phyloP scores from a whole-genome alignment of 192 early-diverging fungal genomes.

The Rhizophagus clarus region DNA sequence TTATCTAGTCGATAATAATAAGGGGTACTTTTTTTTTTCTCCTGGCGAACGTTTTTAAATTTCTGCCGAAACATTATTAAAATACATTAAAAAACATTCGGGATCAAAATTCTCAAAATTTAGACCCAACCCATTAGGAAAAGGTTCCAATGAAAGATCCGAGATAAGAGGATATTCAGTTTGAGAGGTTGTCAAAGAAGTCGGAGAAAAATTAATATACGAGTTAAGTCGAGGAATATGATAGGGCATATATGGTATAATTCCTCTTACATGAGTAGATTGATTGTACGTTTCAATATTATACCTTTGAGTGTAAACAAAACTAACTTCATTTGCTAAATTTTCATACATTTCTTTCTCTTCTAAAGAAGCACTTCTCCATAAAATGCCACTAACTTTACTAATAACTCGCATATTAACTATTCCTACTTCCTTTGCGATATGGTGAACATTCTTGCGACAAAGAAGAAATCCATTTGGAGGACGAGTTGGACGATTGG shows the following conservation, averaged over 20 bases:
- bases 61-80: too few species aligned
- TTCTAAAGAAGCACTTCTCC: background rate
- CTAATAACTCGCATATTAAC: slow-evolving; percentile 8
- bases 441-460: background rate
- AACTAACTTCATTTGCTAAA: background rate
- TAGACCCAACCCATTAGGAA: too few species aligned
- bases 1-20: too few species aligned
- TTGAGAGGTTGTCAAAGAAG: too few species aligned
- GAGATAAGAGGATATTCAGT: too few species aligned
- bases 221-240: background rate
- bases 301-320: background rate
- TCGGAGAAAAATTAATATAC: background rate
- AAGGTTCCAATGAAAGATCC: too few species aligned
- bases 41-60: too few species aligned
- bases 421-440: background rate
- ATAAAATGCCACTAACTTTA: background rate
- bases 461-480: background rate
- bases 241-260: background rate
- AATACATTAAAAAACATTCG: too few species aligned
- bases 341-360: slow-evolving; percentile 6
- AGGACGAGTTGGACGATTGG: background rate
- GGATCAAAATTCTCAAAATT: too few species aligned
- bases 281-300: background rate
- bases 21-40: too few species aligned
- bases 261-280: background rate